Evolutionary conservation across 306 rosid species (phyloP), one percentile per base, ranked within the genome.

Genomic region (Cyamopsis tetragonoloba): DNA sequence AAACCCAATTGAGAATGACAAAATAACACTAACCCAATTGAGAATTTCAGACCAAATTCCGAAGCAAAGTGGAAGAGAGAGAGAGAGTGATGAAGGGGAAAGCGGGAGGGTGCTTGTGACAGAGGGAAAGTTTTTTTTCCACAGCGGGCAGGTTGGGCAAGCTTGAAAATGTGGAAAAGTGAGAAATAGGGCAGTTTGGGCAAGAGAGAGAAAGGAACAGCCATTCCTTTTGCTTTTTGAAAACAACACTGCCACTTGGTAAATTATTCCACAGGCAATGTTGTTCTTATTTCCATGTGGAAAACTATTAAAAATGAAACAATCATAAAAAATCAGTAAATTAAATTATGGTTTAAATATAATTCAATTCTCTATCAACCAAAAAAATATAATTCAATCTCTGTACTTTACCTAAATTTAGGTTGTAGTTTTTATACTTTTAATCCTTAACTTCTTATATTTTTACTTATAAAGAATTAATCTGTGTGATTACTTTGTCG

Each of bases 71-170:
- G 76, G 19, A 37, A 23, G 61, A 50, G 68, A 74, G 61, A 79
- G 51, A 73, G 71, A 30, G 68, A 42, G n/a, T n/a, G 66, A 22
- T 23, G 80, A 68, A 61, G 27, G 41, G 61, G 72, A 65, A 61
- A 65, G 78, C 74, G 84, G 71, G 79, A 60, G 82, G 48, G 74
- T 68, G 82, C 74, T 72, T 68, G 77, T 47, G 76, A 68, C 30
- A 49, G 73, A 59, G 75, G 48, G 71, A 65, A 73, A 63, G 80
- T 47, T 68, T 74, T 68, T 74, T 80, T 73, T 59, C 79, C 54
- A 70, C 71, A 27, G 9, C 9, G 77, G 81, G 81, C 77, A 77
- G 77, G 20, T 37, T 3, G 81, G 77, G 77, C 77, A 70, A 77
- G 73, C 12, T 71, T 77, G 81, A 37, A 77, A 32, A 55, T 12